Evolutionary conservation across 2,329 filamentous ascomycete genomes (phyloP).

Genomic region (Decorospora gaudefroyi): DNA sequence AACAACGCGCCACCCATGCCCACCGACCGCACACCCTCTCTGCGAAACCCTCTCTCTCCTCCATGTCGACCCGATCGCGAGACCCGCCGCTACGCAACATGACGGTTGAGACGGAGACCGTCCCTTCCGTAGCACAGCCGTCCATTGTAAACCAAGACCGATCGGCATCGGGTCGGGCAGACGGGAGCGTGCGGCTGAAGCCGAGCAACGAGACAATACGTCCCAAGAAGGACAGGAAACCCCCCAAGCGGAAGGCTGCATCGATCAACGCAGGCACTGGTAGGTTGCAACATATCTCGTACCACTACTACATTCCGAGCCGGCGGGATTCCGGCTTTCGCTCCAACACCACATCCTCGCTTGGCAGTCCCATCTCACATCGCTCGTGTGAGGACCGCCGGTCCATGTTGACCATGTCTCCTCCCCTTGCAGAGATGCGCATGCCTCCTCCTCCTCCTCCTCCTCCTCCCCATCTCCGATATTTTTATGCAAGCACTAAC

Average conservation of each 20-base stretch:
- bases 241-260: conserved; percentile 73
- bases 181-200: conserved; percentile 80
- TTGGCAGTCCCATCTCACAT: conserved; percentile 39
- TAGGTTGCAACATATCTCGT: conserved; percentile 57
- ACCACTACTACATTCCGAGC: conserved; percentile 38
- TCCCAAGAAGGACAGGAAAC: conserved; percentile 91
- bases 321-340: conserved; percentile 32
- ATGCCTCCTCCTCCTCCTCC: conserved; percentile 29
- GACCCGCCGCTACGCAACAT: conserved; percentile 85
- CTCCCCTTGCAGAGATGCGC: conserved; percentile 36
- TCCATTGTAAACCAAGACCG: conserved; percentile 67
- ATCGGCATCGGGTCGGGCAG: conserved; percentile 62
- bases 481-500: conserved; percentile 47
- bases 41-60: conserved; percentile 69
- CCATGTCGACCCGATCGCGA: conserved; percentile 64
- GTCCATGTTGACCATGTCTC: conserved; percentile 32
- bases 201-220: conserved; percentile 94
- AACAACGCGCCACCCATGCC: conserved; percentile 53
- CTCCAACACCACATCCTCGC: conserved; percentile 35
- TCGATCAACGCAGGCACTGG: conserved; percentile 72
- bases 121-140: conserved; percentile 84
- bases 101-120: conserved; percentile 97
- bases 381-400: conserved; percentile 40
- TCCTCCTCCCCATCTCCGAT: conserved; percentile 34
- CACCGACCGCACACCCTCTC: conserved; percentile 56